Evolutionary conservation across 768 basidiomycete genomes (phyloP), one percentile per base, ranked within the genome.

Genomic region (Tulasnella sp.): DNA sequence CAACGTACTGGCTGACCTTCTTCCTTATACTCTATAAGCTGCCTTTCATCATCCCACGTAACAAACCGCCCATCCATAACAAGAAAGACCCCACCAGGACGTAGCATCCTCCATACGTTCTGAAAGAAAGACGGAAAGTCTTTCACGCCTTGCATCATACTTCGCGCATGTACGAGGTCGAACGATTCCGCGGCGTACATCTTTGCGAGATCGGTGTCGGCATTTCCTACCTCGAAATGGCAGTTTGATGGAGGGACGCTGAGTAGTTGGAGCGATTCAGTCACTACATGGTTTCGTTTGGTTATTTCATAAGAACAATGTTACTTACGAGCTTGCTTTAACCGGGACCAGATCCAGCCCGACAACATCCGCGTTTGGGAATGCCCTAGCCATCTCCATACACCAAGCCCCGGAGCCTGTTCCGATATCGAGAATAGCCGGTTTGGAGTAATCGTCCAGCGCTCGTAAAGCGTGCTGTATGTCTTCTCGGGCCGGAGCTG

Each of bases 1-100:
- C 11, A 24, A 74, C 79, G 7, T 37, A 80, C 79, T n/a, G 79
- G 79, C 28, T 80, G 73, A 18, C 58, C 79, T 40, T 80, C 79
- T 22, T 75, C 37, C 44, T 46, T 28, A 14, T 16, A 37, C 14
- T 37, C 28, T 34, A 80, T 80, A 2, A 7, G 4, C 37, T 75
- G 41, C 64, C 64, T 50, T 24, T 74, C 44, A 4, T 80, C 79
- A 34, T 80, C 72, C 42, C 41, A 80, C 8, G 58, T 73, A 40
- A 40, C 37, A 24, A 75, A 14, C 11, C 18, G 37, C 16, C 64
- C 64, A 22, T 69, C 28, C 64, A 79, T 69, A 28, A 4, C 11
- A 18, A 78, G 7, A 18, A 24, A 64, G 24, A 78, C 40, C 41
- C 58, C 69, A 22, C 77, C 58, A 18, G 69, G 69, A 34, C 77